phyloP scores from a whole-genome alignment of 306 rosid species.

The Vicia villosa region DNA sequence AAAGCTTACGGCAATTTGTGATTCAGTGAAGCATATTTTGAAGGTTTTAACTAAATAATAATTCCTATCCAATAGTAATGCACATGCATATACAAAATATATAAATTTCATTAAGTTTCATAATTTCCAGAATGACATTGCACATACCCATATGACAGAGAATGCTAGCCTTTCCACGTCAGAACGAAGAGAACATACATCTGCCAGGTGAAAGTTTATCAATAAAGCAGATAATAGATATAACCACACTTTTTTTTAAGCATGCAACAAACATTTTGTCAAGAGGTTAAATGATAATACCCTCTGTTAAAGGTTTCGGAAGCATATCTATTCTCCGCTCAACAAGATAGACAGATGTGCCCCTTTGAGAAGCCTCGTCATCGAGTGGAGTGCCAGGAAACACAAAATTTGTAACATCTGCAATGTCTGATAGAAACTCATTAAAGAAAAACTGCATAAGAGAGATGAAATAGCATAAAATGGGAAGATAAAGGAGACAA shows the following conservation, averaged over 20 bases:
- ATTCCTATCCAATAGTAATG: background rate
- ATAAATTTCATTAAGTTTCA: slow-evolving; percentile 7
- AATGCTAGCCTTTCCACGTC: slow-evolving; percentile 98
- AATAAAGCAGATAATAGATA: background rate
- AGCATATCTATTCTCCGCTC: slow-evolving; percentile 99
- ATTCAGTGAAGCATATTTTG: slow-evolving; percentile 3
- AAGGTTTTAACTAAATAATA: background rate
- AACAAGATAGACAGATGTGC: slow-evolving; percentile 96
- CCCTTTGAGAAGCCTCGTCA: slow-evolving; percentile 95
- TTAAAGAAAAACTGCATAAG: slow-evolving; percentile 53
- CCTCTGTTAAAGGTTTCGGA: slow-evolving; percentile 97
- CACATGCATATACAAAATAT: slow-evolving; percentile 16
- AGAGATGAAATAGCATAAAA: slow-evolving; percentile 29
- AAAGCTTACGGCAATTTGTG: slow-evolving; percentile 15
- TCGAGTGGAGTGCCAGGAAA: slow-evolving; percentile 83
- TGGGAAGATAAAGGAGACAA: background rate
- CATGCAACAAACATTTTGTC: slow-evolving; percentile 12
- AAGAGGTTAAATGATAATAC: slow-evolving; percentile 44
- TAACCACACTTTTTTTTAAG: background rate
- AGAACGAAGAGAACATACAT: slow-evolving; percentile 95
- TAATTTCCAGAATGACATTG: slow-evolving; percentile 6
- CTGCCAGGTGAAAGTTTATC: slow-evolving; percentile 55
- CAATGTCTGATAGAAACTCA: slow-evolving; percentile 69
- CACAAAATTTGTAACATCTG: slow-evolving; percentile 97
- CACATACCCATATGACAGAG: slow-evolving; percentile 93